phyloP scores from a whole-genome alignment of 1,284 basidiomycete species.

The Kwoniella shivajii region DNA sequence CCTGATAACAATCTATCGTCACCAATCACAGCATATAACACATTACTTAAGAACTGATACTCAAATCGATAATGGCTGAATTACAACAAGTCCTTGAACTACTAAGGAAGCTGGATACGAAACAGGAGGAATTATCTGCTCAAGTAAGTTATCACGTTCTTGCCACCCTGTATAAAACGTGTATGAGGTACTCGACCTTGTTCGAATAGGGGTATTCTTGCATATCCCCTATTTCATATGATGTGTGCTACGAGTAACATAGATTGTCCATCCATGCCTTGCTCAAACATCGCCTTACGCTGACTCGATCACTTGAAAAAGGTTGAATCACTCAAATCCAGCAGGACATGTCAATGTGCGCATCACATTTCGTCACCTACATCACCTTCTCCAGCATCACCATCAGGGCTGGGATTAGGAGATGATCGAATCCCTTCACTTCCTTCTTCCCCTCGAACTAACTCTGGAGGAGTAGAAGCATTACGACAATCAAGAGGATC shows the following conservation, averaged over 20 bases:
- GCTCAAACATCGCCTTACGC: no score
- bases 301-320: neutral
- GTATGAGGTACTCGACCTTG: no score
- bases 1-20: neutral
- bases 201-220: no score
- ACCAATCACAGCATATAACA: no score
- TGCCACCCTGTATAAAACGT: no score
- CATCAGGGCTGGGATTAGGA: slow-evolving; percentile 4
- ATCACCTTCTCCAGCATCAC: slow-evolving; percentile 3
- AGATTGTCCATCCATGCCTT: no score
- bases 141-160: slow-evolving; percentile 30
- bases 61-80: slow-evolving; percentile 31
- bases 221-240: no score
- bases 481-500: slow-evolving; percentile 20
- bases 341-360: slow-evolving; percentile 1
- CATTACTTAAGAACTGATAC: neutral
- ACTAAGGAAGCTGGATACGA: slow-evolving; percentile 38
- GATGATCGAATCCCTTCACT: slow-evolving; percentile 12
- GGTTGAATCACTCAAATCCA: slow-evolving; percentile 6
- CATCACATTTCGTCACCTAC: slow-evolving; percentile 6
- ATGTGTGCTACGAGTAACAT: no score
- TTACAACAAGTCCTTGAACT: slow-evolving; percentile 36
- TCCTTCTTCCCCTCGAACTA: slow-evolving; percentile 12
- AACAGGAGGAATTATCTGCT: slow-evolving; percentile 41
- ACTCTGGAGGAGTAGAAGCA: slow-evolving; percentile 30